Percentiles rank a stretch among this genome's conserved stretches.
Conservation (phyloP, 2,329 filamentous ascomycete genomes). For the Nectriaceae sp. region DNA sequence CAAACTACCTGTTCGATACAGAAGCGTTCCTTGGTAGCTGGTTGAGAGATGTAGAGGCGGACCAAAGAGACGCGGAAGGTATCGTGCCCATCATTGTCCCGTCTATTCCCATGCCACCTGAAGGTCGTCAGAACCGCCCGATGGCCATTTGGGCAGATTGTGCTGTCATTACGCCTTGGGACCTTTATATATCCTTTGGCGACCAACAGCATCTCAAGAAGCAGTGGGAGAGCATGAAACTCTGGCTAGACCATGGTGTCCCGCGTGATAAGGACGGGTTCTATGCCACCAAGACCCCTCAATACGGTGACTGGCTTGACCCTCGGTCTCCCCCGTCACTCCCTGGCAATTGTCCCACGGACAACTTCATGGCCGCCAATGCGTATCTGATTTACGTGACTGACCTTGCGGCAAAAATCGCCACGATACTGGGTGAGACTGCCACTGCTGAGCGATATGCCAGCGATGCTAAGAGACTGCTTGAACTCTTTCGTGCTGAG, state of each 20-base stretch:
- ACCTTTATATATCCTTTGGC: conserved; percentile 7
- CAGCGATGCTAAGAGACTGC: neutral
- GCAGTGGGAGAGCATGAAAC: conserved; percentile 7
- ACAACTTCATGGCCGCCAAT: conserved; percentile 9
- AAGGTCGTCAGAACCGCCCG: neutral
- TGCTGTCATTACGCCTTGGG: conserved; percentile 7
- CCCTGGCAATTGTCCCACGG: conserved; percentile 8
- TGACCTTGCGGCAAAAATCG: neutral
- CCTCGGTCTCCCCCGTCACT: conserved; percentile 6
- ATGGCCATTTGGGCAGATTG: conserved; percentile 11
- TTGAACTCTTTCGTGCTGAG: neutral
- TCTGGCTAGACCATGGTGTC: conserved; percentile 9
- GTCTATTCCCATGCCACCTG: neutral
- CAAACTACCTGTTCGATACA: conserved; percentile 55
- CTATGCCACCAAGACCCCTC: conserved; percentile 2
- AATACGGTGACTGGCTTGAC: conserved; percentile 14
- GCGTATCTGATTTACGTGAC: conserved; percentile 10
- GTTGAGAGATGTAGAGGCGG: conserved; percentile 20
- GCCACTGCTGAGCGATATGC: neutral
- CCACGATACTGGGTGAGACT: neutral
- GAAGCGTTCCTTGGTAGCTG: conserved; percentile 45
- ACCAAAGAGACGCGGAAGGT: conserved; percentile 8
- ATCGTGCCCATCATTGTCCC: neutral
- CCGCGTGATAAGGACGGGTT: conserved; percentile 6
- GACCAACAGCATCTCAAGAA: conserved; percentile 2